phyloP scores from a whole-genome alignment of 1,139 yeast species.

The Magnusiomyces fungicola region DNA sequence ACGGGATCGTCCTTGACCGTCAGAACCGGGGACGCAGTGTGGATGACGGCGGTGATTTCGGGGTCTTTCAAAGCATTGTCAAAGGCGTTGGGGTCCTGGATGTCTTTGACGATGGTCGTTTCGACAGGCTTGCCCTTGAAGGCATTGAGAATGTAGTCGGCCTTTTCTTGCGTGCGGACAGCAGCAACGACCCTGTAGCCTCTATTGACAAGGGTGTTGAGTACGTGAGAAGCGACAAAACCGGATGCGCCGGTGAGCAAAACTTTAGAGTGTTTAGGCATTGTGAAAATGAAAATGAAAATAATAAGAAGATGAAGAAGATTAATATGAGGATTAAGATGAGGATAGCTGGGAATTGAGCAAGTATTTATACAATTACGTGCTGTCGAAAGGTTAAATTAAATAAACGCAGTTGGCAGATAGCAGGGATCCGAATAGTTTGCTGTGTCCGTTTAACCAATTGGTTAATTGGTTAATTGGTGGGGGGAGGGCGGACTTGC shows the following conservation, averaged over 20 bases:
- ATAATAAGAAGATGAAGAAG: not conserved
- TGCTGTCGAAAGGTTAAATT: too few relatives aligned
- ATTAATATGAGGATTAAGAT: too few relatives aligned
- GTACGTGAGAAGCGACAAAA: conserved; percentile 49
- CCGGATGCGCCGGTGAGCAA: conserved; percentile 57
- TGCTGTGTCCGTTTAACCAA: too few relatives aligned
- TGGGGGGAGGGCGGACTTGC: too few relatives aligned
- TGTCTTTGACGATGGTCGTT: conserved; percentile 48
- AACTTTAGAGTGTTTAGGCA: conserved; percentile 22
- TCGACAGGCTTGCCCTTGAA: conserved; percentile 35
- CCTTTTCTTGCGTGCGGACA: conserved; percentile 47
- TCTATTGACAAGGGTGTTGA: conserved; percentile 29
- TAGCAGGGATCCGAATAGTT: too few relatives aligned
- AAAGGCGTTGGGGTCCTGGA: conserved; percentile 44
- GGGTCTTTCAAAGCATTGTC: conserved; percentile 45
- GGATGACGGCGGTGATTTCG: conserved; percentile 47
- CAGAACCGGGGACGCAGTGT: conserved; percentile 49
- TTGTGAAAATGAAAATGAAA: not conserved
- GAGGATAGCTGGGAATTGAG: too few relatives aligned
- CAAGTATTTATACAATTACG: too few relatives aligned
- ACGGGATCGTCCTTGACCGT: conserved; percentile 36
- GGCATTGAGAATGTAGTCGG: conserved; percentile 36
- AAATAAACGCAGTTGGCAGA: too few relatives aligned
- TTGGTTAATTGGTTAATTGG: too few relatives aligned
- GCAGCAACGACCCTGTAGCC: conserved; percentile 52